phyloP scores from a whole-genome alignment of 306 rosid species.

The Senna siamea region DNA sequence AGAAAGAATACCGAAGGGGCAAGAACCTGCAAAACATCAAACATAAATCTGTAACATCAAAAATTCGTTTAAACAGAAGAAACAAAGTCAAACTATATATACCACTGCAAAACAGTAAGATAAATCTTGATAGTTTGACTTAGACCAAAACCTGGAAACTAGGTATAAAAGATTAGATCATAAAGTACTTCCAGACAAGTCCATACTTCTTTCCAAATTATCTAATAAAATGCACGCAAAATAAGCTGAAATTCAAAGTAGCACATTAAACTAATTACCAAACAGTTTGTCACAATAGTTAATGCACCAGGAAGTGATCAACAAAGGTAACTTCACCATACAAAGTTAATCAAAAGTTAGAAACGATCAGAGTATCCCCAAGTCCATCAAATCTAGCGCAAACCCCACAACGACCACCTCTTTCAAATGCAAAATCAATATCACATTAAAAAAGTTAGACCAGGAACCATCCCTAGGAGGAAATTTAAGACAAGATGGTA shows the following conservation, averaged over 20 bases:
- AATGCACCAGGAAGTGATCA: not conserved
- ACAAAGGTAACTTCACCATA: slow-evolving; percentile 24
- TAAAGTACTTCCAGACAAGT: not conserved
- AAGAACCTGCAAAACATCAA: slow-evolving; percentile 47
- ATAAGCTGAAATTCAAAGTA: not conserved
- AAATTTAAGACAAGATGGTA: not conserved
- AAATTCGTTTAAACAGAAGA: not conserved
- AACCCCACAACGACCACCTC: not conserved
- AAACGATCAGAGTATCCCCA: not conserved
- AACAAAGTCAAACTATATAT: slow-evolving; percentile 22
- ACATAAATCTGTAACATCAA: slow-evolving; percentile 10
- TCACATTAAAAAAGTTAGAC: too few relatives aligned
- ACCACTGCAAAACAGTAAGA: not conserved
- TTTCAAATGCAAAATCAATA: not conserved
- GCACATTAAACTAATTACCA: slow-evolving; percentile 22
- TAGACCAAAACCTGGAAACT: not conserved
- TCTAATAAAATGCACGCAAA: not conserved
- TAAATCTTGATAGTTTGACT: not conserved
- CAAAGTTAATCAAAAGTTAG: not conserved
- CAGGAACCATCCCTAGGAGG: too few relatives aligned
- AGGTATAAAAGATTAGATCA: not conserved
- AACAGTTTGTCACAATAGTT: not conserved
- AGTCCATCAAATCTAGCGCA: not conserved
- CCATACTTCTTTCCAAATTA: not conserved
- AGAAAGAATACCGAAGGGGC: not conserved